Evolutionary conservation across 176 grass and related monocot species (phyloP).

Genomic region (Musa beccarii): DNA sequence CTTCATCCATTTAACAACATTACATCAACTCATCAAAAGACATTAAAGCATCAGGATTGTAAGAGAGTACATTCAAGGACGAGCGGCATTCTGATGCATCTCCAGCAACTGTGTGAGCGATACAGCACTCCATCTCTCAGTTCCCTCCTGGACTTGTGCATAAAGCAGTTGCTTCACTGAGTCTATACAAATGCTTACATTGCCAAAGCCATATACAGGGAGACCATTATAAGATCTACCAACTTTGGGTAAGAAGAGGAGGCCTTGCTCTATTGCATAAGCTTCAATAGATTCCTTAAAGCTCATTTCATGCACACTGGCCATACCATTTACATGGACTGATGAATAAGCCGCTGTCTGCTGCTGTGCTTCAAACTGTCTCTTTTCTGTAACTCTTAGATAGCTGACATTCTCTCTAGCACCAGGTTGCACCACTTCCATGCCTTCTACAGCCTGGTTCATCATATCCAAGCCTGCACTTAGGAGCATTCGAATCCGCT

Average conservation of each 20-base stretch:
- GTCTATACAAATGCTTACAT: slow-evolving; percentile 60
- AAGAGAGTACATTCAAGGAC: slow-evolving; percentile 13
- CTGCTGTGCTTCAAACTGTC: slow-evolving; percentile 62
- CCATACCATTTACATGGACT: slow-evolving; percentile 28
- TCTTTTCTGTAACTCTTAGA: slow-evolving; percentile 61
- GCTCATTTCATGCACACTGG: slow-evolving; percentile 48
- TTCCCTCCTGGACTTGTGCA: slow-evolving; percentile 59
- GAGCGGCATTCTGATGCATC: slow-evolving; percentile 38
- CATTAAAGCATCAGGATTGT: not conserved
- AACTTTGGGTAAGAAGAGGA: slow-evolving; percentile 77
- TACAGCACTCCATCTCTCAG: slow-evolving; percentile 67
- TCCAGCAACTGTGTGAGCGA: slow-evolving; percentile 73
- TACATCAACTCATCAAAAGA: not conserved
- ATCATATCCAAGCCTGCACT: slow-evolving; percentile 78
- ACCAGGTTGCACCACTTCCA: slow-evolving; percentile 58
- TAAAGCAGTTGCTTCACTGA: slow-evolving; percentile 69
- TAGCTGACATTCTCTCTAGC: slow-evolving; percentile 58
- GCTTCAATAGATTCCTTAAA: slow-evolving; percentile 83
- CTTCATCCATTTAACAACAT: not conserved
- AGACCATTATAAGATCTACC: slow-evolving; percentile 71
- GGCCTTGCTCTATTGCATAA: slow-evolving; percentile 69
- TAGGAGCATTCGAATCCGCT: slow-evolving; percentile 54
- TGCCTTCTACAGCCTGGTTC: slow-evolving; percentile 71
- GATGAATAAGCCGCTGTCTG: slow-evolving; percentile 31
- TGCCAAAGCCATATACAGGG: slow-evolving; percentile 82